Base-by-base conservation (phyloP, 2,329 filamentous ascomycete species). In the Aspergillus ustus region DNA sequence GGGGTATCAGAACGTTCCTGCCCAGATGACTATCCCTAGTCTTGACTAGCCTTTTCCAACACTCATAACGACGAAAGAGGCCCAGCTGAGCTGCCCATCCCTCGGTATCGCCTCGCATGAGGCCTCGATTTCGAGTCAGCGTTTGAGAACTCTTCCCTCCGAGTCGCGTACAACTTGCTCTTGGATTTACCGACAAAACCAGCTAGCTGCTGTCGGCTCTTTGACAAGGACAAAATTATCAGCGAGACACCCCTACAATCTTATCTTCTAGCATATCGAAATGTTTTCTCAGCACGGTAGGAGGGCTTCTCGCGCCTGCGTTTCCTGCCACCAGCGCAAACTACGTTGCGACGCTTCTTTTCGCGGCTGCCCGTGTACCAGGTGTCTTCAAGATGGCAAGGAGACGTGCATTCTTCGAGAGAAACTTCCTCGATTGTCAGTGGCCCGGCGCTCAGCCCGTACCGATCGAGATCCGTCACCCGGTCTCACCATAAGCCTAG, bases 391-490 rank as follows among this genome's bases (percentile, higher is more conserved):
- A 34, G 52, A 55, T 6, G 40, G 40, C 9, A 55, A 55, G 15
- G 40, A 55, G 8, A 55, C 52, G 0, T 55, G 52, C 7, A 55
- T 25, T 55, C 52, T 55, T 34, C 52, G 52, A 22, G 52, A 55
- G 43, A 55, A 55, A n/a, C 52, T 55, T 34, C 52, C 52, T 29
- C 52, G 52, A n/a, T 55, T 55, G 40, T 55, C 29, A 45, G 52
- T 55, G 31, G 2, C 46, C 46, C 46, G 46, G 46, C 46, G 15
- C 4, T n/a, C 2, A 7, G 3, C 22, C 22, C 46, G 46, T 49
- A 49, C 46, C 46, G 46, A 28, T 20, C 31, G 29, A 17, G 11
- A 37, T 53, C 34, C 34, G 17, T 34, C 37, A 20, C 1, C 29
- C 43, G 37, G 34, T 44, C 6, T 13, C 20, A 20, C 34, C 5